Evolutionary conservation across 2,329 filamentous ascomycete genomes (phyloP).

Genomic region (Colletotrichum eremochloae): DNA sequence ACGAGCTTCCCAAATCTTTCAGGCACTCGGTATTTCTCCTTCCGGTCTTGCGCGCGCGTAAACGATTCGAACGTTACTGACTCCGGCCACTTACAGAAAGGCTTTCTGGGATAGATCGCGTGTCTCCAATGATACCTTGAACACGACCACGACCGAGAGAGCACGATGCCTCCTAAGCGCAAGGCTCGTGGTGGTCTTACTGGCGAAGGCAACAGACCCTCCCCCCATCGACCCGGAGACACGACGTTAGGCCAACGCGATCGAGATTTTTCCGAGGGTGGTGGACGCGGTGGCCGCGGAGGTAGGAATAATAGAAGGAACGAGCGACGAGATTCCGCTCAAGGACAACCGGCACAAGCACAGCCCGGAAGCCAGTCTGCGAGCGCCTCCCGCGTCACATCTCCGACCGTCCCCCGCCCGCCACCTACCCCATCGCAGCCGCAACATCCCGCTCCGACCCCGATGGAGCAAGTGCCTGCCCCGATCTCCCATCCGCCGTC

Average conservation of each 20-base stretch:
- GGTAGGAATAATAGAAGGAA: slow-evolving; percentile 60
- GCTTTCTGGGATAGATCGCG: neutral
- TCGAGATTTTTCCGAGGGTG: slow-evolving; percentile 60
- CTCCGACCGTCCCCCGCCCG: slow-evolving; percentile 36
- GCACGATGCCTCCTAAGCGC: slow-evolving; percentile 69
- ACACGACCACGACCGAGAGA: slow-evolving; percentile 43
- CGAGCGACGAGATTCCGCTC: slow-evolving; percentile 67
- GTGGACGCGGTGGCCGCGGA: slow-evolving; percentile 60
- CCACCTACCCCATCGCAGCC: slow-evolving; percentile 42
- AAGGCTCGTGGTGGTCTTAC: slow-evolving; percentile 68
- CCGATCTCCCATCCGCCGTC: slow-evolving; percentile 46
- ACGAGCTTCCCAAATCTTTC: slow-evolving; percentile 29
- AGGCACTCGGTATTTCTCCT: slow-evolving; percentile 24
- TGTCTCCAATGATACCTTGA: slow-evolving; percentile 38
- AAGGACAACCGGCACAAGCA: slow-evolving; percentile 45
- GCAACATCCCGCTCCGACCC: slow-evolving; percentile 45
- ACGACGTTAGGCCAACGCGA: slow-evolving; percentile 70
- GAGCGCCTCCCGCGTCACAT: slow-evolving; percentile 32
- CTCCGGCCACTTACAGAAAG: slow-evolving; percentile 2
- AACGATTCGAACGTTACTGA: slow-evolving; percentile 13
- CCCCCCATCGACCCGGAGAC: slow-evolving; percentile 73
- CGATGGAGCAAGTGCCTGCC: slow-evolving; percentile 46
- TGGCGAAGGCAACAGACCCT: slow-evolving; percentile 66
- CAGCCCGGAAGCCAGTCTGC: slow-evolving; percentile 30
- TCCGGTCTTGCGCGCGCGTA: neutral